These are phyloP conservation scores for Picochlorum sp. DNA, from an alignment of 139 green algal species.

Conservation along the genomic window DNA sequence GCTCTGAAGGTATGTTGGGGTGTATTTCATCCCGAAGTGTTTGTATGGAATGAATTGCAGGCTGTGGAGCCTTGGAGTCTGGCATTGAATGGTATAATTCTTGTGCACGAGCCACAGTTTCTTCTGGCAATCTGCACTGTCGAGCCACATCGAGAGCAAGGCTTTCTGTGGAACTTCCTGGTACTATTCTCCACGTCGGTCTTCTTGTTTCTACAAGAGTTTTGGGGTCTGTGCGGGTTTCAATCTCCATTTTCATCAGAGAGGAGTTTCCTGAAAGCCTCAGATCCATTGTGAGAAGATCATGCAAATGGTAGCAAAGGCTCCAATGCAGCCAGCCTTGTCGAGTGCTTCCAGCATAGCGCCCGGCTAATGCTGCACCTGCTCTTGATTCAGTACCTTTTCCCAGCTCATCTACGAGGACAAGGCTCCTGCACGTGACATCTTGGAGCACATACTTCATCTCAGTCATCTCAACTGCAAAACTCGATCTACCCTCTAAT, in stretches of 20 bases:
- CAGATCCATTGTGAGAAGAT: conserved; percentile 49
- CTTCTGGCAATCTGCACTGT: conserved; percentile 23
- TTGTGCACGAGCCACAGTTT: conserved; percentile 22
- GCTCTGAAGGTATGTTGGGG: background rate
- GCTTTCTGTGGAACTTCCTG: conserved; percentile 38
- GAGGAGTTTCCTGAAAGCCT: conserved; percentile 2
- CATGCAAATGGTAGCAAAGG: conserved; percentile 90
- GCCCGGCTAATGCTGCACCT: conserved; percentile 47
- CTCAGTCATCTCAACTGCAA: conserved; percentile 78
- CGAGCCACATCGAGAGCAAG: conserved; percentile 50
- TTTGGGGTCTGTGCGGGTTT: background rate
- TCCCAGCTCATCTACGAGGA: conserved; percentile 86
- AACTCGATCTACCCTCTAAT: conserved; percentile 66
- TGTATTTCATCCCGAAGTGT: background rate
- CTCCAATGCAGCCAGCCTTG: conserved; percentile 41
- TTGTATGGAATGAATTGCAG: too few relatives aligned
- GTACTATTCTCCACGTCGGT: conserved; percentile 48
- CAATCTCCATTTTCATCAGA: conserved; percentile 21
- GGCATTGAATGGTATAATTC: conserved; percentile 22
- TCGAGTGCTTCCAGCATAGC: conserved; percentile 61
- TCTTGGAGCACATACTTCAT: conserved; percentile 35
- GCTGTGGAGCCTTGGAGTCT: background rate
- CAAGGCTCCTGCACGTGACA: conserved; percentile 35
- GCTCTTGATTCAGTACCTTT: conserved; percentile 81
- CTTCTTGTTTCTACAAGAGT: background rate